Percentiles rank a stretch among this genome's conserved stretches.
These are phyloP conservation scores for Ligustrum vulgare DNA, from an alignment of 257 asterid species.

Conservation along the genomic window DNA sequence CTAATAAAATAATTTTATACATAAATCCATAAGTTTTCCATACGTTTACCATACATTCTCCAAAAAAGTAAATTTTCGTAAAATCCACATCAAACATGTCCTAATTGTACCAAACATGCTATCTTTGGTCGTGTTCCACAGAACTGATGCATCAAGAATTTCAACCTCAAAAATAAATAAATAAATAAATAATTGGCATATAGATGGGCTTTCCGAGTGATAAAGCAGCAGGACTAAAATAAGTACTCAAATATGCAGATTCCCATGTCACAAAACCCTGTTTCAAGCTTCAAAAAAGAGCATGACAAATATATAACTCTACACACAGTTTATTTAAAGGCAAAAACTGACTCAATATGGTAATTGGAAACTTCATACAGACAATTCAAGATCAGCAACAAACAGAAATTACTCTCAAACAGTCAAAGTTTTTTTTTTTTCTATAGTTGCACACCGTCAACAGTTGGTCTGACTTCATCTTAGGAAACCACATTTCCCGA, in stretches of 20 bases:
- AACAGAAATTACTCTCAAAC: constrained; percentile 10
- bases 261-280: background rate
- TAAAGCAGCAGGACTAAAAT: background rate
- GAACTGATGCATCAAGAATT: too few relatives aligned
- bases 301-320: background rate
- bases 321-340: background rate
- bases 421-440: background rate
- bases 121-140: too few relatives aligned
- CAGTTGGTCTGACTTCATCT: background rate
- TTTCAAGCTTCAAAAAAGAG: background rate
- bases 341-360: background rate
- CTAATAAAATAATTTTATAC: too few relatives aligned
- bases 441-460: background rate
- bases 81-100: too few relatives aligned
- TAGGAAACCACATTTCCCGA: background rate
- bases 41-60: too few relatives aligned
- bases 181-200: background rate
- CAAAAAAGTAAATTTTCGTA: too few relatives aligned
- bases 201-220: background rate
- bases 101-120: too few relatives aligned
- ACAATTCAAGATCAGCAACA: constrained; percentile 5
- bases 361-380: background rate
- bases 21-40: too few relatives aligned
- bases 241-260: background rate
- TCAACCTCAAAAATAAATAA: too few relatives aligned